Evolutionary conservation across 2,329 filamentous ascomycete species (phyloP), one percentile per base, ranked within the genome.

Genomic region (Nothomitra cinnamomea): DNA sequence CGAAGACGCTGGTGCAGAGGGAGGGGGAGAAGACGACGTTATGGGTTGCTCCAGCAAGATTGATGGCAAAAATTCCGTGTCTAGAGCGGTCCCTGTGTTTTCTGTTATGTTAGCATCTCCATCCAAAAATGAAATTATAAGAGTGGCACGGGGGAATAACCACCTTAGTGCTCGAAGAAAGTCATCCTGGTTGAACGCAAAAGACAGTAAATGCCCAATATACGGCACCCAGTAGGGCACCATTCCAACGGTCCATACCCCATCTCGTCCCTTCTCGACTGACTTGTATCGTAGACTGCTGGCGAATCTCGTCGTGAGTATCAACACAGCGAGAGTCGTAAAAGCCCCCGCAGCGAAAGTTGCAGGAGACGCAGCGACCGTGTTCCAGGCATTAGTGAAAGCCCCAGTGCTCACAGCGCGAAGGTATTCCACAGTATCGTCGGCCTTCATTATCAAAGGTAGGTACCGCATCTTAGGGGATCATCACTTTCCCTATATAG

Each of bases 11-110:
- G 13, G 68, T 66, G 6, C 65, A 65, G 40, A 79, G 64, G 12
- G 69, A 67, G 5, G 74, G 72, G 1, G 72, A 70, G 52, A 70
- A 66, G 36, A 79, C 62, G 36, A 77, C 62, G 57, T 74, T 70
- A 59, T 78, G 72, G 41, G 68, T 72, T 35, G 65, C 63, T 42
- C 74, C 72, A 38, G 69, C 69, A 47, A 76, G 63, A 54, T 73
- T 70, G 53, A 77, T 69, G 36, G 70, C 66, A 57, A 76, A 69
- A 13, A 76, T 67, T 36, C 65, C 67, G 3, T 60, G 65, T 55
- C 62, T 66, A 59, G 64, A 65, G 54, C 61, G 65, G 50, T 64
- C 67, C 64, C 62, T 56, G 35, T 17, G 36, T n/a, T 17, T 49
- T 5, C 6, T 49, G 15, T 5, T 6, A 35, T 35, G 24, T 49